Base-by-base conservation (phyloP, 1,139 yeast species). In the Geotrichum carabidarum region DNA sequence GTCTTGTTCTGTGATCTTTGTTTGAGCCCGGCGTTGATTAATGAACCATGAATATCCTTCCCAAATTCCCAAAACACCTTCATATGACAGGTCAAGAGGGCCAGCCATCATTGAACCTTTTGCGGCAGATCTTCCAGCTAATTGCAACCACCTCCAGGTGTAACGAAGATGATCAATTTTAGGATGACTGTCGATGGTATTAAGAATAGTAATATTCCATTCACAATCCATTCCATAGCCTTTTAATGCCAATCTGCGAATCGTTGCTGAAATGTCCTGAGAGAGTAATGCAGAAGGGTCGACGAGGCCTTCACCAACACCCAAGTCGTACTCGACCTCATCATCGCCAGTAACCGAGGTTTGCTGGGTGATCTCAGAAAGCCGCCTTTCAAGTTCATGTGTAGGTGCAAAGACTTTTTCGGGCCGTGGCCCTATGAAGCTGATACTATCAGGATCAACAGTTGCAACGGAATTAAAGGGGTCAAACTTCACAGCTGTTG, bases 41-140 rank as follows among this genome's bases (percentile, higher is more conserved):
- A 76, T 73, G 31, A 86, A 73, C 38, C 85, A 88, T 2, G 78
- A 79, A 8, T 80, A 77, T 15, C 96, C 95, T 61, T 82, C 83
- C 98, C 98, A 93, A 41, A 91, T 83, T 12, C 96, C 96, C 37
- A 82, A 70, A 1, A 91, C 94, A 7, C 98, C 99, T 62, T 86
- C 85, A 68, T 81, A 90, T 1, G 95, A 94, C 41, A 93, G 76
- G 67, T 93, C 97, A 34, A 88, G 73, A 8, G 78, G 78, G 30
- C 81, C 83, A 1, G 84, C 78, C 0, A 80, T 73, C 88, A 87
- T 84, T 1, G 84, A 75, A 0, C 88, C 88, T 53, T 84, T 81
- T 34, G 78, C 81, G 15, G 84, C 82, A 0, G 89, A 79, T 50
- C 79, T 80, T 57, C 81, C 77, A 0, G 95, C 90, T 50, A 86